Conservation (phyloP, 2,329 filamentous ascomycete species). For the Penicillium sumatraense region DNA sequence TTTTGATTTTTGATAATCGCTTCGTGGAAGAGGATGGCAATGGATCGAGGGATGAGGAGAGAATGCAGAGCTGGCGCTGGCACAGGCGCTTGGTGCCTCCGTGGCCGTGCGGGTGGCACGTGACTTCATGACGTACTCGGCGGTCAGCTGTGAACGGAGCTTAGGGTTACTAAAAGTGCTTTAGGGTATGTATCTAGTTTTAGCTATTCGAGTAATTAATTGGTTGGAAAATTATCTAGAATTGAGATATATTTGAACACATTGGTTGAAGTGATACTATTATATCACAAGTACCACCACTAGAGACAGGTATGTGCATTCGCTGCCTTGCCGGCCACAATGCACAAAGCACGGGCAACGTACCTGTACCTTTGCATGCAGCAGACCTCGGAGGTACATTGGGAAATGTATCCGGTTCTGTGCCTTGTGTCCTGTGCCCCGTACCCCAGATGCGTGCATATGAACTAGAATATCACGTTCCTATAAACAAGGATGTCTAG, state of each 20-base stretch:
- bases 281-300: too few relatives aligned
- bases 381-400: background rate
- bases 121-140: slow-evolving; percentile 29
- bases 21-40: slow-evolving; percentile 13
- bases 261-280: too few relatives aligned
- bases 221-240: too few relatives aligned
- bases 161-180: too few relatives aligned
- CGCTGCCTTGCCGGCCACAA: background rate
- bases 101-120: slow-evolving; percentile 24
- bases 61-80: slow-evolving; percentile 21
- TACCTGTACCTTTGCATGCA: background rate
- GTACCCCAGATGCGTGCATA: background rate
- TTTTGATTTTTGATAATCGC: slow-evolving; percentile 13
- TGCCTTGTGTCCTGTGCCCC: too few relatives aligned
- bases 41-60: slow-evolving; percentile 32
- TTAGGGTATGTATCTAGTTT: too few relatives aligned
- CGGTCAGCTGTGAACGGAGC: slow-evolving; percentile 15
- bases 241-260: too few relatives aligned
- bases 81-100: slow-evolving; percentile 18
- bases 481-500: too few relatives aligned
- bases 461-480: too few relatives aligned
- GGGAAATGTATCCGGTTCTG: background rate
- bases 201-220: too few relatives aligned
- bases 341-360: background rate
- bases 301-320: too few relatives aligned